These are phyloP conservation scores for Buddleja alternifolia DNA, from an alignment of 257 asterid species.

Conservation along the genomic window DNA sequence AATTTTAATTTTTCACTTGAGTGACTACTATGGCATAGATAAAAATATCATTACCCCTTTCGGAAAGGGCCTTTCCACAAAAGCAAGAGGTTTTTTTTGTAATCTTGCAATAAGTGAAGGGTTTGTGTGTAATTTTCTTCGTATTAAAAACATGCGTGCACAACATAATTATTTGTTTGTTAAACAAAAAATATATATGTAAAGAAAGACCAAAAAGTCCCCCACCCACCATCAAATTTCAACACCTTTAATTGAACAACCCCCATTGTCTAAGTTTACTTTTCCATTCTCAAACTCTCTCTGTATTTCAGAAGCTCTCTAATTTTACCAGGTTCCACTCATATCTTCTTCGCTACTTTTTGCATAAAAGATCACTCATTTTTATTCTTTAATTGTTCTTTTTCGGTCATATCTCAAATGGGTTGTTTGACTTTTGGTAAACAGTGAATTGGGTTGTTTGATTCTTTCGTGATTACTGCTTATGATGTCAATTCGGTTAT, in stretches of 20 bases:
- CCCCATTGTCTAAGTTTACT: constrained; percentile 35
- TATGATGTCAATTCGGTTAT: constrained; percentile 17
- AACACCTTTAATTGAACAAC: constrained; percentile 31
- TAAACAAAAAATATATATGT: not conserved
- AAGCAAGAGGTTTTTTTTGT: too few species aligned
- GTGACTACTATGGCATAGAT: too few species aligned
- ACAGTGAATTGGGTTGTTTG: constrained; percentile 33
- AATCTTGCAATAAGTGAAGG: too few species aligned
- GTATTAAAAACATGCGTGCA: too few species aligned
- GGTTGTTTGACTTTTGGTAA: constrained; percentile 40
- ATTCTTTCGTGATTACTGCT: constrained; percentile 30
- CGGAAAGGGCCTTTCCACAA: too few species aligned
- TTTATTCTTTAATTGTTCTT: constrained; percentile 6
- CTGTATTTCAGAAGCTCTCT: constrained; percentile 35
- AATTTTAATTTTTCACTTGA: too few species aligned
- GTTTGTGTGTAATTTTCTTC: too few species aligned
- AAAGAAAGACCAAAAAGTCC: constrained; percentile 29
- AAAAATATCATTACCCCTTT: too few species aligned
- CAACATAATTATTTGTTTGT: too few species aligned
- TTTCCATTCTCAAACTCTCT: constrained; percentile 30
- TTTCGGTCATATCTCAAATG: not conserved
- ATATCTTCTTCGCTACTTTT: not conserved
- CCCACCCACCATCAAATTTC: constrained; percentile 40
- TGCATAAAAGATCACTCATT: too few species aligned
- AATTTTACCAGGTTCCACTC: constrained; percentile 39